Evolutionary conservation across 2,329 filamentous ascomycete species (phyloP).

Genomic region (Microsporum canis): DNA sequence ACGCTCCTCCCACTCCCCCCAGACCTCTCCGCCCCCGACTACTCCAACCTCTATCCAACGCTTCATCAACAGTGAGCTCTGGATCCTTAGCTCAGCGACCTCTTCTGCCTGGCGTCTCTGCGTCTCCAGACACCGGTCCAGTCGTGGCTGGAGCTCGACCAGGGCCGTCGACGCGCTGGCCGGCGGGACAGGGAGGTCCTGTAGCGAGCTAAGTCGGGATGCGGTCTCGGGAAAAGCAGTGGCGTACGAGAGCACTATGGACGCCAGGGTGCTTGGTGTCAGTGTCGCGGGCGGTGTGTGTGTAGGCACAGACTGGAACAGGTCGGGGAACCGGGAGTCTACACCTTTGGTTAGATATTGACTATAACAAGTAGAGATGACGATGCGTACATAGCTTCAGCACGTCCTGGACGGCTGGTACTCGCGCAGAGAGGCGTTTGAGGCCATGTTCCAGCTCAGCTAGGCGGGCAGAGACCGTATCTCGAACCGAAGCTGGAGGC

Average conservation of each 20-base stretch:
- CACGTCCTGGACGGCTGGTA: slow-evolving; percentile 32
- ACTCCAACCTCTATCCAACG: slow-evolving; percentile 65
- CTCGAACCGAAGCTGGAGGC: slow-evolving; percentile 17
- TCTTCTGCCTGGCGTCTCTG: slow-evolving; percentile 32
- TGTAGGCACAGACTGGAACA: slow-evolving; percentile 28
- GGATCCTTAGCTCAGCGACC: slow-evolving; percentile 32
- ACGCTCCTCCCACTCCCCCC: slow-evolving; percentile 60
- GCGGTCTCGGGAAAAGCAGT: slow-evolving; percentile 38
- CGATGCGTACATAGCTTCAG: slow-evolving; percentile 30
- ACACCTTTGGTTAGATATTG: slow-evolving; percentile 5
- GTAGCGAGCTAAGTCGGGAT: slow-evolving; percentile 38
- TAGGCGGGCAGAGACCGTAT: slow-evolving; percentile 29
- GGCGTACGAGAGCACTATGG: slow-evolving; percentile 36
- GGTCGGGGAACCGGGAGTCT: slow-evolving; percentile 34
- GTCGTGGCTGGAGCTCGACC: slow-evolving; percentile 32
- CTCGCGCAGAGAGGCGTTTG: slow-evolving; percentile 26
- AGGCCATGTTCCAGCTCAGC: slow-evolving; percentile 30
- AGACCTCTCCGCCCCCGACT: slow-evolving; percentile 54
- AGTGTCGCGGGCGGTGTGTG: slow-evolving; percentile 27
- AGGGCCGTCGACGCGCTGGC: slow-evolving; percentile 32
- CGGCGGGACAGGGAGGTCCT: slow-evolving; percentile 37
- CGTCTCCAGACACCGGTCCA: slow-evolving; percentile 26
- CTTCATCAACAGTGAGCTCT: slow-evolving; percentile 43
- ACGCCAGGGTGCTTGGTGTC: slow-evolving; percentile 27
- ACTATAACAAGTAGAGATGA: slow-evolving; percentile 8